Evolutionary conservation across 2,329 filamentous ascomycete species (phyloP), one percentile per base, ranked within the genome.

Genomic region (Colletotrichum lini): DNA sequence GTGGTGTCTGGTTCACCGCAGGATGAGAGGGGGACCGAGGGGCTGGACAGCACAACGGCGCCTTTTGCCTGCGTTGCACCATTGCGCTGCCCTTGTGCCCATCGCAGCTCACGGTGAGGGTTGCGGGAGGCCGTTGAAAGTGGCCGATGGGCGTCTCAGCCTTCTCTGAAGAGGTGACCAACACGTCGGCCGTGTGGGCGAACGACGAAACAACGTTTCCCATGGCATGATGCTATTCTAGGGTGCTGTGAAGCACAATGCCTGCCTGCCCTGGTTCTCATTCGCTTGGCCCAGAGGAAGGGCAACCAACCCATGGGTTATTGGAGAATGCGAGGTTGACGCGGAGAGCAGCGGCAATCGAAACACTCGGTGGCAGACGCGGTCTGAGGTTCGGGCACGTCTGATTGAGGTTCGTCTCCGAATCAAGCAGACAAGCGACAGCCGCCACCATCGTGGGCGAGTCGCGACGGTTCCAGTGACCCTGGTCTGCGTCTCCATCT

Each of bases 181-280:
- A 47, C 30, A 21, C 45, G 18, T 23, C 35, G 35, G 16, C 12
- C 23, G 56, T 49, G 23, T 49, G 63, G 60, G 38, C 66, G 62
- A 58, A 38, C 30, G 30, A 15, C 67, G 63, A 61, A 70, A 70
- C 63, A 54, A 57, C 44, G 58, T 40, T 70, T 21, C 18, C 57
- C 57, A 42, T 44, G 50, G 35, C 53, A 42, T 67, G 57, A 67
- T 67, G 63, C 68, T 70, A 70, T 70, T 70, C 66, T 62, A 8
- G 59, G 21, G 21, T 38, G 8, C 45, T 56, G 53, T 56, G 23
- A 26, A 61, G n/a, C 10, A 42, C 56, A 42, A 47, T 67, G 57
- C 56, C 23, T 67, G 57, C 56, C 23, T 38, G 35, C 23, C 50
- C 26, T 16, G 50, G 44, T 45, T 42, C 50, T 62, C 50, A 62